phyloP scores from a whole-genome alignment of 768 basidiomycete species.

The Lactarius hatsudake region DNA sequence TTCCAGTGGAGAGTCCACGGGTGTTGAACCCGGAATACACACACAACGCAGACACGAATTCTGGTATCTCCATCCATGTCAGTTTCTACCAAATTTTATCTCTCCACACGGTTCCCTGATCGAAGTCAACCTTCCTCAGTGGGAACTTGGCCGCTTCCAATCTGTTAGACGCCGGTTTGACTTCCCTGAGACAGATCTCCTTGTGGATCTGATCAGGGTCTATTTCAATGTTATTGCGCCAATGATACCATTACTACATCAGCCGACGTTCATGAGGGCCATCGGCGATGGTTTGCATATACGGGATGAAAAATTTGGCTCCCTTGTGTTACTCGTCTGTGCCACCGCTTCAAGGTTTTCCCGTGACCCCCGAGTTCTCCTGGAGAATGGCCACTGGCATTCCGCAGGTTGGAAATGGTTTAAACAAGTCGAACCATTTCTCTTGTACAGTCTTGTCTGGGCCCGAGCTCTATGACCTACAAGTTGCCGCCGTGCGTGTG shows the following conservation, averaged over 20 bases:
- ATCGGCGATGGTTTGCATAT: conserved; percentile 18
- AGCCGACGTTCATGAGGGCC: conserved; percentile 20
- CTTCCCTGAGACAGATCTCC: conserved; percentile 26
- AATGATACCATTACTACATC: conserved; percentile 25
- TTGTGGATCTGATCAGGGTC: conserved; percentile 12
- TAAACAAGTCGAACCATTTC: conserved; percentile 57
- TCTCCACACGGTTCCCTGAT: background rate
- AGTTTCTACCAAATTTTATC: background rate
- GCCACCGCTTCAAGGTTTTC: conserved; percentile 22
- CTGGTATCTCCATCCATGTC: conserved; percentile 23
- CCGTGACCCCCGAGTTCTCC: conserved; percentile 17
- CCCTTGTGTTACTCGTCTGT: conserved; percentile 25
- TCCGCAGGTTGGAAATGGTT: conserved; percentile 49
- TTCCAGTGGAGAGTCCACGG: background rate
- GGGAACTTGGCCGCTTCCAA: conserved; percentile 20
- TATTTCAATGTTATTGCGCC: conserved; percentile 18
- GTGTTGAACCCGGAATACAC: background rate
- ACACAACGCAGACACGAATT: conserved; percentile 15
- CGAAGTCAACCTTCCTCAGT: conserved; percentile 1
- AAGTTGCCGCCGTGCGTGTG: conserved; percentile 53
- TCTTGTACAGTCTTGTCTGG: conserved; percentile 53
- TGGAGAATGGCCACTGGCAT: conserved; percentile 29
- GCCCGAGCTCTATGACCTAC: conserved; percentile 67
- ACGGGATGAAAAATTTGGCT: conserved; percentile 20
- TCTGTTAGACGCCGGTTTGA: background rate